Base-by-base conservation (phyloP, 2,329 filamentous ascomycete species). In the Lachnellula occidentalis region DNA sequence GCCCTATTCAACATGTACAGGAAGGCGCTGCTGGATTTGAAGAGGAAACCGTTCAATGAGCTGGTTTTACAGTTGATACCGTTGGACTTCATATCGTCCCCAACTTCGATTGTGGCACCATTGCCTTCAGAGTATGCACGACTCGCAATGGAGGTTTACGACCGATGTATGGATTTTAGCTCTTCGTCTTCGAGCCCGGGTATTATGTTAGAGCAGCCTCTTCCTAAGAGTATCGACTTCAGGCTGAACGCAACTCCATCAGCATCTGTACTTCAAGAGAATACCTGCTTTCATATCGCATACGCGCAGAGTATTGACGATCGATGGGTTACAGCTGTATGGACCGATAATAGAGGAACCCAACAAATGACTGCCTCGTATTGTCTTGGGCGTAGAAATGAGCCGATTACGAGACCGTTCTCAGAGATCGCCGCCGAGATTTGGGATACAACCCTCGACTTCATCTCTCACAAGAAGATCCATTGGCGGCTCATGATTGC, bases 31-130 rank as follows among this genome's bases (percentile, higher is more conserved):
- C 70, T 73, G 3, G 78, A 78, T 46, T 77, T 75, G 56, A 78
- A 75, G 54, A 67, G 76, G 51, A 66, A 72, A 6, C 68, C 75
- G 4, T 65, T 73, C 21, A 85, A 82, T 53, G 87, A 92, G 54
- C 67, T 94, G n/a, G 85, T 90, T 4, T 73, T 95, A 17, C 90
- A 95, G 66, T 77, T 95, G 2, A 73, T 95, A 1, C 86, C 90
- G 0, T 76, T 85, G 15, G 80, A 82, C 53, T 74, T 84, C n/a
- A 70, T 94, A 8, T 82, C 85, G 7, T 86, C 83, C 1, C 75
- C 82, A 4, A 78, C 79, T 1, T 77, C 78, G 2, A 71, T 91
- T 14, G 78, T 85, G 1, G 76, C 88, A n/a, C 79, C 84, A 1
- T 76, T 80, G 2, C 79, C 82, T 0, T 68, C 72, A 5, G 83